These are phyloP conservation scores for Waitea zeae DNA, from an alignment of 1,284 basidiomycete genomes.

Conservation along the genomic window DNA sequence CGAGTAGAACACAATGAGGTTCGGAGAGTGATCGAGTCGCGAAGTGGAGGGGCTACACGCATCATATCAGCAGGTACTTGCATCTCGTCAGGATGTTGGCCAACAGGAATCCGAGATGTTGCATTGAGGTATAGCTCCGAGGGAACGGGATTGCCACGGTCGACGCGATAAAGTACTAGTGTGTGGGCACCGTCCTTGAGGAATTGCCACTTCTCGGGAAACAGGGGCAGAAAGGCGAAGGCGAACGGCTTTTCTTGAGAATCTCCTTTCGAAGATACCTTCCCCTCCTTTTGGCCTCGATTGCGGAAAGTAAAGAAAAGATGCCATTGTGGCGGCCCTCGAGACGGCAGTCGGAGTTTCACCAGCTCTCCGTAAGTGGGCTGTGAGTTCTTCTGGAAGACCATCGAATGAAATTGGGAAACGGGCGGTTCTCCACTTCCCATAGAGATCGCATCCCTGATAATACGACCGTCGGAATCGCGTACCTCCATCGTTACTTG, in stretches of 20 bases:
- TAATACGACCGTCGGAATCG: conserved; percentile 50
- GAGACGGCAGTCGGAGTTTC: conserved; percentile 67
- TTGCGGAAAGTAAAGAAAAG: conserved; percentile 90
- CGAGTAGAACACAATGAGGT: conserved; percentile 87
- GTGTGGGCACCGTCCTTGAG: conserved; percentile 85
- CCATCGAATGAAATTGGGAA: conserved; percentile 77
- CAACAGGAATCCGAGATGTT: conserved; percentile 36
- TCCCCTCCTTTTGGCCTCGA: conserved; percentile 38
- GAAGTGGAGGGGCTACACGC: conserved; percentile 47
- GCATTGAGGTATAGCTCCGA: conserved; percentile 57
- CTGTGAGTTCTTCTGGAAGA: conserved; percentile 71
- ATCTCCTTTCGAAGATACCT: conserved; percentile 9
- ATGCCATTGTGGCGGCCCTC: conserved; percentile 68
- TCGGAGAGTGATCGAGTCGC: conserved; percentile 70
- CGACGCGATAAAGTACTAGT: conserved; percentile 68
- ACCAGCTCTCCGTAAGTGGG: conserved; percentile 90
- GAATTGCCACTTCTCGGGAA: conserved; percentile 64
- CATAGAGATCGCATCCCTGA: conserved; percentile 65
- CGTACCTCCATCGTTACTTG: conserved; percentile 88
- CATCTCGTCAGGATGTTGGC: conserved; percentile 41
- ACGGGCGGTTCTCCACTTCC: conserved; percentile 76
- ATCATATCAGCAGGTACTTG: conserved; percentile 44
- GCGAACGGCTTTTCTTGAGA: conserved; percentile 68
- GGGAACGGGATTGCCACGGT: conserved; percentile 41
- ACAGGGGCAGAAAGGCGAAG: conserved; percentile 83